Evolutionary conservation across 352 stramenopile species (phyloP), one percentile per base, ranked within the genome.

Genomic region (Globisporangium paddicum): DNA sequence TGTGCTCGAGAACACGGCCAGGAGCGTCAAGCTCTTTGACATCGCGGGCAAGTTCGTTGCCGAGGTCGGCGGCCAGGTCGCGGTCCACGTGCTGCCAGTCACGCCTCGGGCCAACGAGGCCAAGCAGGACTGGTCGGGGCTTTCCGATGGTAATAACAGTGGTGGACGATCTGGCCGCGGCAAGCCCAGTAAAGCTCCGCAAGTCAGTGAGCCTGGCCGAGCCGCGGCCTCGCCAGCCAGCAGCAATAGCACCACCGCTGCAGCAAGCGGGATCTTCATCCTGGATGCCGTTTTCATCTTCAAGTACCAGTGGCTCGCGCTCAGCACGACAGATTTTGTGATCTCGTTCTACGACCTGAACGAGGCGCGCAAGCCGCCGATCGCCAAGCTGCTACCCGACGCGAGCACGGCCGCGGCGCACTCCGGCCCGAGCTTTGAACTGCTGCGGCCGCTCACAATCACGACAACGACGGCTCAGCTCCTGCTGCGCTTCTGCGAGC

Each of bases 321-420:
- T 90, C 38, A 89, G 80, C 44, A 89, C 80, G 18, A 89, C 85
- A 13, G 79, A 94, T 63, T 89, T 90, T 64, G 61, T 69, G 3
- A 90, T 94, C 54, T 85, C 85, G n/a, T 94, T 94, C 48, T 94
- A 89, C 55, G 75, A 75, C 40, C 77, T 88, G 67, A 73, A 79
- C 25, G 79, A 90, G n/a, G 75, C 79, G 19, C 68, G 69, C 16
- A 69, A 73, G 30, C 42, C 64, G 46, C 40, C 62, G 28, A 37
- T 66, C 5, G 37, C 49, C 9, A n/a, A 44, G 4, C n/a, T 67
- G 5, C 25, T 69, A 11, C 62, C 62, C 7, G 45, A 63, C 35
- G 41, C 53, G 25, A 49, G 52, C 0, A 61, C 58, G 21, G 60
- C 64, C 16, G 62, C 41, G 1, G 58, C 67, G 0, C 48, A 45